phyloP scores from a whole-genome alignment of 164 flowering plant genomes.

The Akebia trifoliata region DNA sequence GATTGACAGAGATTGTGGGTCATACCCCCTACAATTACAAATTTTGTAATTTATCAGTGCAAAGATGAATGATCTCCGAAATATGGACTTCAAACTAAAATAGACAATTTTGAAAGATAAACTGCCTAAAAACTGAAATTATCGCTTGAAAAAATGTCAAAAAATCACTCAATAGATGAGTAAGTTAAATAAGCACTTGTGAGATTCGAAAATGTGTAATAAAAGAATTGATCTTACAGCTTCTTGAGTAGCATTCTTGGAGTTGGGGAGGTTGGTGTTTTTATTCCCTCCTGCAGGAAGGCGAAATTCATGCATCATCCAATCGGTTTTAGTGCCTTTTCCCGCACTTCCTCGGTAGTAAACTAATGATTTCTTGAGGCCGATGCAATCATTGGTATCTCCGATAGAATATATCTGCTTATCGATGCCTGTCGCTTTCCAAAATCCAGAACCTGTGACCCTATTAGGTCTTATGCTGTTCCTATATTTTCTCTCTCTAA shows the following conservation, averaged over 20 bases:
- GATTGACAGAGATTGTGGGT: too few species aligned
- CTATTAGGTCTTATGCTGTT: constrained; percentile 91
- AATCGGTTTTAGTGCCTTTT: constrained; percentile 92
- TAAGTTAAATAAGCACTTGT: background rate
- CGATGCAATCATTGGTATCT: constrained; percentile 43
- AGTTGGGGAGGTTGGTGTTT: constrained; percentile 12
- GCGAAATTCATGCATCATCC: constrained; percentile 99
- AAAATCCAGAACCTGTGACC: constrained; percentile 90
- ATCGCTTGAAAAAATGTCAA: too few species aligned
- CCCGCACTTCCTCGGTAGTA: constrained; percentile 91
- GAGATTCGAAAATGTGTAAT: background rate
- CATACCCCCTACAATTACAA: too few species aligned
- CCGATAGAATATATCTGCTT: constrained; percentile 51
- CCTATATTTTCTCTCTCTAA: constrained; percentile 84
- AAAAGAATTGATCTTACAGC: constrained; percentile 34
- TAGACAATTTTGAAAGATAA: too few species aligned
- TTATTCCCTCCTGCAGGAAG: constrained; percentile 41
- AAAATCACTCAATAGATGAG: background rate
- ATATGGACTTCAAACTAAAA: too few species aligned
- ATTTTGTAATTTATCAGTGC: too few species aligned
- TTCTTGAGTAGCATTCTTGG: constrained; percentile 32
- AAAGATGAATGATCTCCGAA: too few species aligned
- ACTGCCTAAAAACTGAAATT: too few species aligned
- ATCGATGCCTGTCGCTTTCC: constrained; percentile 98
- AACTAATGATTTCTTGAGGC: constrained; percentile 87